Conservation (phyloP, 768 basidiomycete species). For the Cystobasidium tubakii region DNA sequence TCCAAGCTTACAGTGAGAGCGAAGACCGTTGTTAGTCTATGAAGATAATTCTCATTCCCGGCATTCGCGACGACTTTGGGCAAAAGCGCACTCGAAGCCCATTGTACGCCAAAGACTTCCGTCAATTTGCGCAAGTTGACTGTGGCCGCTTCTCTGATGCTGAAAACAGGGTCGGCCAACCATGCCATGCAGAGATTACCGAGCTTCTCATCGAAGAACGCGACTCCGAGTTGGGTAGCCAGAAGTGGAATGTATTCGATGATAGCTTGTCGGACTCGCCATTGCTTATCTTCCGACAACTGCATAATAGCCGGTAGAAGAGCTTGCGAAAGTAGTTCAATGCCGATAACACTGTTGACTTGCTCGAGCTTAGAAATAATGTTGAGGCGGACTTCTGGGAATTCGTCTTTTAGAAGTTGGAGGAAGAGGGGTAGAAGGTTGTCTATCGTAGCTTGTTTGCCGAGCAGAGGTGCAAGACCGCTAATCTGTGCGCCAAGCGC, state of each 20-base stretch:
- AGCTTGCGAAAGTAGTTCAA: slow-evolving; percentile 85
- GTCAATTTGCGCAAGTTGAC: slow-evolving; percentile 93
- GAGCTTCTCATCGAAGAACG: slow-evolving; percentile 96
- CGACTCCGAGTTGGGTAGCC: slow-evolving; percentile 90
- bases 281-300: slow-evolving; percentile 97
- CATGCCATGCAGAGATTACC: slow-evolving; percentile 97
- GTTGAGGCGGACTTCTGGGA: slow-evolving; percentile 93
- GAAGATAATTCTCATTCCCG: slow-evolving; percentile 90
- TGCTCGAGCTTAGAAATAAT: slow-evolving; percentile 97
- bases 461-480: slow-evolving; percentile 87
- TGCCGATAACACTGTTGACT: slow-evolving; percentile 97
- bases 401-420: slow-evolving; percentile 94
- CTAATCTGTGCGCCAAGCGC: slow-evolving; percentile 93
- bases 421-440: slow-evolving; percentile 94
- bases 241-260: slow-evolving; percentile 99
- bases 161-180: slow-evolving; percentile 96
- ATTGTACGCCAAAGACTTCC: slow-evolving; percentile 96
- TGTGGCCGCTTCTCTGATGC: slow-evolving; percentile 96
- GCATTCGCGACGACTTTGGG: slow-evolving; percentile 98
- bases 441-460: slow-evolving; percentile 88
- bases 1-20: slow-evolving; percentile 77
- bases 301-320: slow-evolving; percentile 96
- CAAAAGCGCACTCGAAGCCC: slow-evolving; percentile 87
- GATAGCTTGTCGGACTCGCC: slow-evolving; percentile 98
- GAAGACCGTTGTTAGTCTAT: slow-evolving; percentile 97